These are phyloP conservation scores for Cyberlindnera nakhonratchasimensis DNA, from an alignment of 805 yeast genomes.

Conservation along the genomic window DNA sequence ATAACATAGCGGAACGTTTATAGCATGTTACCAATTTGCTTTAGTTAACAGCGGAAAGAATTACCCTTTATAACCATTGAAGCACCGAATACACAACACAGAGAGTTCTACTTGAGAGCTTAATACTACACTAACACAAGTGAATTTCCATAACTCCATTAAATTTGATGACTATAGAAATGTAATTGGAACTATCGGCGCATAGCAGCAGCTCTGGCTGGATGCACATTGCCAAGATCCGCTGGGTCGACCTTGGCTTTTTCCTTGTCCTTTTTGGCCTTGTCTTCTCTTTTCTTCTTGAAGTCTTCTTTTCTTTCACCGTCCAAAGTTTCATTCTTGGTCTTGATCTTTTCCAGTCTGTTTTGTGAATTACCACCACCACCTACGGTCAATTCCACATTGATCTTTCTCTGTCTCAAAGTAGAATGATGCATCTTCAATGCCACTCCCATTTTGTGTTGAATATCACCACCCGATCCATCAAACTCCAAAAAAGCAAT, in stretches of 20 bases:
- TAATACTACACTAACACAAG: no score
- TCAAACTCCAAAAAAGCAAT: constrained; percentile 89
- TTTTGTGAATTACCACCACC: constrained; percentile 90
- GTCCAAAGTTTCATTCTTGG: constrained; percentile 71
- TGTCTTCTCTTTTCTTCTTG: constrained; percentile 41
- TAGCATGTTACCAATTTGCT: no score
- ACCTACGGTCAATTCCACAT: constrained; percentile 95
- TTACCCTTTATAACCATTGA: no score
- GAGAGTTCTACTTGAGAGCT: no score
- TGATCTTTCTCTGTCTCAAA: constrained; percentile 71
- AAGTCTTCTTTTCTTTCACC: constrained; percentile 65
- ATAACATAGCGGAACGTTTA: no score
- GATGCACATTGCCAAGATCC: constrained; percentile 44
- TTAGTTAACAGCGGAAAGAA: no score
- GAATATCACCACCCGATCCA: constrained; percentile 53
- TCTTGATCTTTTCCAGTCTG: constrained; percentile 65
- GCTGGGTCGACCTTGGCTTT: constrained; percentile 1
- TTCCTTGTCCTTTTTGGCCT: constrained; percentile 21
- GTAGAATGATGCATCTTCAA: constrained; percentile 76
- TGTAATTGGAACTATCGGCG: no score
- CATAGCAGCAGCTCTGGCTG: constrained; percentile 50
- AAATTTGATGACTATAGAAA: no score
- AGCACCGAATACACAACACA: no score
- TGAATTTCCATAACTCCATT: no score
- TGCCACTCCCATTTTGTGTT: constrained; percentile 79